Evolutionary conservation across 306 rosid species (phyloP).

Genomic region (Astragalus glycyphyllos): DNA sequence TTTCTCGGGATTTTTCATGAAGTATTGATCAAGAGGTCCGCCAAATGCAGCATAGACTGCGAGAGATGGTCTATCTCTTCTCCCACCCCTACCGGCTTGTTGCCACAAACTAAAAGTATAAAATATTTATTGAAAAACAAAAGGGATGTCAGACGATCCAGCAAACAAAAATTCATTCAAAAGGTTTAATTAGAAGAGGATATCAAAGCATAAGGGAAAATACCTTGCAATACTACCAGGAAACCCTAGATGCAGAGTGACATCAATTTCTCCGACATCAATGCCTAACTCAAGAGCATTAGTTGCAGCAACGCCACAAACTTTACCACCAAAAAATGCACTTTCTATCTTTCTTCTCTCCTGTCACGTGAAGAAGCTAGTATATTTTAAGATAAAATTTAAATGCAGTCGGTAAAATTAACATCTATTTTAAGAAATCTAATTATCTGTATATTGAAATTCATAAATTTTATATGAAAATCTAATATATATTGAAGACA

Average conservation of each 20-base stretch:
- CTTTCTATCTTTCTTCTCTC: conserved; percentile 90
- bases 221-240: conserved; percentile 97
- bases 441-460: no score
- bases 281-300: conserved; percentile 99
- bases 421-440: no score
- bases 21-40: conserved; percentile 95
- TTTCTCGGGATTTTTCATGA: conserved; percentile 78
- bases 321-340: conserved; percentile 82
- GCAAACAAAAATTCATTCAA: conserved; percentile 37
- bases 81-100: conserved; percentile 97
- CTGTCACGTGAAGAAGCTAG: conserved; percentile 52
- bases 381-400: background rate
- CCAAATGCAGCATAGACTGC: conserved; percentile 90
- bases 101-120: conserved; percentile 82
- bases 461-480: no score
- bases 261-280: conserved; percentile 95
- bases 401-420: no score
- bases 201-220: conserved; percentile 7
- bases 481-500: no score
- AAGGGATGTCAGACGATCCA: conserved; percentile 19
- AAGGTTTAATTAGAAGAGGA: conserved; percentile 20
- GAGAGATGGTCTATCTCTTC: conserved; percentile 89
- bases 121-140: conserved; percentile 8
- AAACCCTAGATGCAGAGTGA: conserved; percentile 94
- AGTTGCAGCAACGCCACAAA: conserved; percentile 93